Evolutionary conservation across 208 protist genomes (phyloP).

Genomic region (Angomonas deanei): DNA sequence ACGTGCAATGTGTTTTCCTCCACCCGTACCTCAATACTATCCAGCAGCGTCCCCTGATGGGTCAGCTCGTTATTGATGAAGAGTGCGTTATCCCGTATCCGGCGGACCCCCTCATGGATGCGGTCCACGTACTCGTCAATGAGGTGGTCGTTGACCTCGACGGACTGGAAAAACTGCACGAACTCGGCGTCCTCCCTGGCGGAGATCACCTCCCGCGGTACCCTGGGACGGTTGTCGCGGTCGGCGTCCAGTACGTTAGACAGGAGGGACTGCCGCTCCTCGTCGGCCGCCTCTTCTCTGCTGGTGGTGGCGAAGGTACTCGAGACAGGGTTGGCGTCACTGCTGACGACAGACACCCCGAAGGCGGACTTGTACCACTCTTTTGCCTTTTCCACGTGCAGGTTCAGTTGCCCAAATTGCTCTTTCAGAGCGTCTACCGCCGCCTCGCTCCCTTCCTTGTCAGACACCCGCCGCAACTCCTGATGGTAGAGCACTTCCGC

Average conservation of each 20-base stretch:
- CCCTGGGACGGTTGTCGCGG: neutral
- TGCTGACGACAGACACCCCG: neutral
- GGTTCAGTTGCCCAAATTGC: conserved; percentile 14
- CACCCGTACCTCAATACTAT: conserved; percentile 37
- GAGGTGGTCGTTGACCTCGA: conserved; percentile 40
- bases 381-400: conserved; percentile 23
- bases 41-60: conserved; percentile 44
- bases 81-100: conserved; percentile 59
- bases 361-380: conserved; percentile 13
- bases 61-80: conserved; percentile 51
- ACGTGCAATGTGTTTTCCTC: conserved; percentile 34
- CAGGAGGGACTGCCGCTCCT: neutral
- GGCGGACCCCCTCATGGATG: conserved; percentile 41
- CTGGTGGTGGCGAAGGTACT: too few species aligned
- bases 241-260: neutral
- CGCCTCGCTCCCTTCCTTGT: neutral
- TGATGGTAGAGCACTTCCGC: conserved; percentile 9
- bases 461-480: neutral
- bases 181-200: conserved; percentile 65
- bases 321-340: neutral
- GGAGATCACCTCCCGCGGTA: conserved; percentile 9
- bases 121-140: conserved; percentile 68
- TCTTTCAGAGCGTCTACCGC: neutral
- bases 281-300: neutral
- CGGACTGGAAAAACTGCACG: conserved; percentile 41